Evolutionary conservation across 345 rosid species (phyloP), one percentile per base, ranked within the genome.

Genomic region (Lepidium didymum): DNA sequence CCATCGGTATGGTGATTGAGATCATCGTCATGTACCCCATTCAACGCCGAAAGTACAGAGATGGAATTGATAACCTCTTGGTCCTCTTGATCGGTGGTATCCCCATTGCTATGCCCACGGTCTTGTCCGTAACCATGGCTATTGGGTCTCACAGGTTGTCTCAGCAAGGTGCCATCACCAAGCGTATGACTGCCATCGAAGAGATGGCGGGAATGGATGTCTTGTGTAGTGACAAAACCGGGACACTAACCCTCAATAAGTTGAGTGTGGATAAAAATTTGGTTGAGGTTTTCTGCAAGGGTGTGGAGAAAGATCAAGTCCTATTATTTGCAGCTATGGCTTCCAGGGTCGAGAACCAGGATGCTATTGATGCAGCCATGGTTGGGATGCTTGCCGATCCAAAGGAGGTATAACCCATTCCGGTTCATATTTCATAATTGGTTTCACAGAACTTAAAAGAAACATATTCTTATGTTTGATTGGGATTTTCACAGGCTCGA

Each of bases 41-140:
- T 68, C 97, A 90, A 63, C 81, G 80, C 80, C 81, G 97, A 42
- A 4, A 69, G 67, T 91, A 91, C 63, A 87, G 97, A 45, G 89
- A 90, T 10, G 97, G 97, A 81, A 91, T 88, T 55, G 93, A 88
- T 65, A 88, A 88, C 58, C 76, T 88, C 11, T 83, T 88, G 70
- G 93, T 88, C 14, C 97, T 90, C 35, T 69, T 90, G 85, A 90
- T 90, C 52, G 97, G 97, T 71, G 97, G 97, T 65, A 90, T 88
- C 68, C 97, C 97, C 8, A 90, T 86, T 52, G 97, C 97, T 50
- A 93, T 93, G 98, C 98, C 98, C 0, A 93, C 98, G 13, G 98
- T 93, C 57, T 81, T 93, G 66, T 89, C 96, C 0, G 96, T 90
- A 43, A 90, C 96, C 7, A 90, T 90, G 96, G 94, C 96, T 56